Base-by-base conservation (phyloP, 345 rosid genomes). In the Populus ilicifolia region DNA sequence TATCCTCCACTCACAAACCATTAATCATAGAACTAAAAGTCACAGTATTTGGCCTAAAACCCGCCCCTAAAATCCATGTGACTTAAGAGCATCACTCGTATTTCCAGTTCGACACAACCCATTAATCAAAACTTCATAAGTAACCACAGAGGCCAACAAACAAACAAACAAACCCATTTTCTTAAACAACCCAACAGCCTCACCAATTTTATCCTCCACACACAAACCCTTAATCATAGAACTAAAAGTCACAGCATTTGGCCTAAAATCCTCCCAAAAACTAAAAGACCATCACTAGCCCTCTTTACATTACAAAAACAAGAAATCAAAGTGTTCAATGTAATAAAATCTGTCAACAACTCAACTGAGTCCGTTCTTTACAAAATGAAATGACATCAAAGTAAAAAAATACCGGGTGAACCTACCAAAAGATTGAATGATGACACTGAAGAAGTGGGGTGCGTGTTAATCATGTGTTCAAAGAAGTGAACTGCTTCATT, bases 201-300 rank as follows among this genome's bases (percentile, higher is more conserved):
- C 59, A 20, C 43, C 61, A 16, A 61, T 66, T 52, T 75, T 78
- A 72, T 73, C 61, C 56, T 76, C 82, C 27, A 30, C 2, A 62
- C 78, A 80, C 71, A 86, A 75, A 48, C 89, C 89, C 71, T 65
- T 86, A 46, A 86, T 67, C 75, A 82, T 67, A 44, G 73, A 30
- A 33, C 35, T 33, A 33, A 33, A 33, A 33, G 35, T 33, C 35
- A 33, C 35, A 33, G 35, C 5, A 33, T 33, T 33, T 33, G 5
- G 35, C 35, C 35, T 33, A 33, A 33, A 33, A 33, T 27, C 27
- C 27, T 27, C 1, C 27, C 27, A 4, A 33, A 33, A 33, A 33
- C 35, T 33, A 33, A 33, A 33, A 33, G 35, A 33, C 35, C 5
- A 33, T 33, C 35, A 33, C 35, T 33, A 4, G 35, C 35, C 35